phyloP scores from a whole-genome alignment of 768 basidiomycete genomes.

The Lentinula guzmanii region DNA sequence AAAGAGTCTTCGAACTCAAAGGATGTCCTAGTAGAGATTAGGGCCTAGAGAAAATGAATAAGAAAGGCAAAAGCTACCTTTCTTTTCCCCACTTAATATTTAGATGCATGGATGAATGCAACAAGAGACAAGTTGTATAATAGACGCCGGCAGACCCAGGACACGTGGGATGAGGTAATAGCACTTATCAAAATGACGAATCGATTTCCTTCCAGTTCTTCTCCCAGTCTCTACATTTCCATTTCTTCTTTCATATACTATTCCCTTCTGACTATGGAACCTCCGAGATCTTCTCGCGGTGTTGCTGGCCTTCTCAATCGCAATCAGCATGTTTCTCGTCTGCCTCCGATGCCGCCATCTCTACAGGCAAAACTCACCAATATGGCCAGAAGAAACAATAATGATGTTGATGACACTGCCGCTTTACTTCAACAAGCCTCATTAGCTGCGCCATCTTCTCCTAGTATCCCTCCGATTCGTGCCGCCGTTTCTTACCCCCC shows the following conservation, averaged over 20 bases:
- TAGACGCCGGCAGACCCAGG: not conserved
- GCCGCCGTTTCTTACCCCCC: conserved; percentile 30
- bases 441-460: conserved; percentile 14
- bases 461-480: conserved; percentile 18
- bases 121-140: not conserved
- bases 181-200: not conserved
- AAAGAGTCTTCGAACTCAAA: not conserved
- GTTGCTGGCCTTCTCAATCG: conserved; percentile 3
- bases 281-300: conserved; percentile 3
- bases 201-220: not conserved
- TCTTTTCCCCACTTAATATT: conserved; percentile 42
- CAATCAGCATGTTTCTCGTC: conserved; percentile 20
- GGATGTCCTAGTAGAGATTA: not conserved
- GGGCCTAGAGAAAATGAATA: not conserved
- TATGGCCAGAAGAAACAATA: conserved; percentile 36
- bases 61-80: conserved; percentile 13
- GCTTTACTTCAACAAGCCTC: conserved; percentile 32
- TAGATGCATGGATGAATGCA: conserved; percentile 28
- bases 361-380: conserved; percentile 94
- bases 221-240: not conserved
- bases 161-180: not conserved
- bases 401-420: conserved; percentile 34
- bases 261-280: not conserved
- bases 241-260: not conserved
- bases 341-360: conserved; percentile 76